phyloP scores from a whole-genome alignment of 2,329 filamentous ascomycete genomes.

The Phyllosticta capitalensis region DNA sequence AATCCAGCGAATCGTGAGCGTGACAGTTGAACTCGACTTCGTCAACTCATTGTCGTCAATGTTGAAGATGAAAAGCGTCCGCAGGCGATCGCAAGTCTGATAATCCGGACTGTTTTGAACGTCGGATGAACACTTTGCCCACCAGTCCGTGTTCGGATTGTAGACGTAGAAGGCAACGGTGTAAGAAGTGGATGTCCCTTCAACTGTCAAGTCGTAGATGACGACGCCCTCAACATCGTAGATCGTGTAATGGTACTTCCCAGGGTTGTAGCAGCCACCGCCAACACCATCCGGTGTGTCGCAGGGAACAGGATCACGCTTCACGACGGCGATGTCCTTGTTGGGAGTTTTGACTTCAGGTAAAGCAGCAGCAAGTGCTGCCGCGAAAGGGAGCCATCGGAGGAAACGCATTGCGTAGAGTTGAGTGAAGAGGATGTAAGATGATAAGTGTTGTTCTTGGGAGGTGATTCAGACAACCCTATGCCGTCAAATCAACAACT shows the following conservation, averaged over 20 bases:
- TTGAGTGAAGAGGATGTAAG: background rate
- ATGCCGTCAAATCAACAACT: too few species aligned
- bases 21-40: background rate
- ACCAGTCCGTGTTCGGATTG: background rate
- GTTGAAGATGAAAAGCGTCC: background rate
- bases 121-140: background rate
- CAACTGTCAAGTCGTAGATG: background rate
- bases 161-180: background rate
- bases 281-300: background rate
- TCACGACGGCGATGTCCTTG: background rate
- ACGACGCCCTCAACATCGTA: background rate
- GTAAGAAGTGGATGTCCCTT: background rate
- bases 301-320: background rate
- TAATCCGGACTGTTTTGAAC: background rate
- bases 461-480: background rate
- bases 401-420: background rate
- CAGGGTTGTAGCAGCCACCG: background rate
- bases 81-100: background rate
- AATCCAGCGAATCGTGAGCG: background rate
- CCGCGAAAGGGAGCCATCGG: background rate
- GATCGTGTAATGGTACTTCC: background rate
- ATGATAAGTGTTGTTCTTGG: background rate
- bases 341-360: background rate
- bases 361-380: background rate
- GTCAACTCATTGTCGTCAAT: background rate